Evolutionary conservation across 2,329 filamentous ascomycete genomes (phyloP), one percentile per base, ranked within the genome.

Genomic region (Hypoxylon sp.): DNA sequence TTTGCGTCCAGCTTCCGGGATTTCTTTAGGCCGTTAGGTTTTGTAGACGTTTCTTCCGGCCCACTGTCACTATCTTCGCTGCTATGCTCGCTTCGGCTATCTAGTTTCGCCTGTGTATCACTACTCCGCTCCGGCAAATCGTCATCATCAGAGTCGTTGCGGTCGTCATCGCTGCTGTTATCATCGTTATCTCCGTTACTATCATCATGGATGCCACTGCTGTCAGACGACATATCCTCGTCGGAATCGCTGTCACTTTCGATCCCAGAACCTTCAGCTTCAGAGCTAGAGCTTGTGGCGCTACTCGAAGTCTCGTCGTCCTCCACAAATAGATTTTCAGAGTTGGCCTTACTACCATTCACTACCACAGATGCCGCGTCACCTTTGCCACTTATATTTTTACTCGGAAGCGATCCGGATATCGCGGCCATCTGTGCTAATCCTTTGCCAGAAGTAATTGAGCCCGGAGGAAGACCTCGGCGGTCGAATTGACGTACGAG

Each of bases 401-500:
- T 60, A 22, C 66, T 68, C 3, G 70, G 71, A n/a, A 76, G 75
- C 17, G 76, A 77, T 13, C 76, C 72, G 17, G 79, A 77, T 13
- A 77, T 74, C 10, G 73, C 74, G 11, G 76, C 80, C 75, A 81
- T 80, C 35, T 78, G 73, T 6, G 68, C 65, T 10, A 81, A 70
- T 4, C 80, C 79, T 22, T 75, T 78, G 1, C 80, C 80, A 10
- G 76, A 78, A 11, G 78, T 76, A 39, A 82, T 80, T 1, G 81
- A 80, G 3, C 81, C 81, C 5, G 80, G 75, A 0, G 81, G 81
- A 22, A 82, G 78, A 0, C 81, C 81, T 29, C 80, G 76, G 19
- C 76, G 72, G 53, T 82, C 81, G 70, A 75, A 78, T 54, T 78
- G 76, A 55, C 74, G 78, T 24, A 79, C 69, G 11, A 78, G 62